phyloP scores from a whole-genome alignment of 208 protist genomes.

The Giardia muris region DNA sequence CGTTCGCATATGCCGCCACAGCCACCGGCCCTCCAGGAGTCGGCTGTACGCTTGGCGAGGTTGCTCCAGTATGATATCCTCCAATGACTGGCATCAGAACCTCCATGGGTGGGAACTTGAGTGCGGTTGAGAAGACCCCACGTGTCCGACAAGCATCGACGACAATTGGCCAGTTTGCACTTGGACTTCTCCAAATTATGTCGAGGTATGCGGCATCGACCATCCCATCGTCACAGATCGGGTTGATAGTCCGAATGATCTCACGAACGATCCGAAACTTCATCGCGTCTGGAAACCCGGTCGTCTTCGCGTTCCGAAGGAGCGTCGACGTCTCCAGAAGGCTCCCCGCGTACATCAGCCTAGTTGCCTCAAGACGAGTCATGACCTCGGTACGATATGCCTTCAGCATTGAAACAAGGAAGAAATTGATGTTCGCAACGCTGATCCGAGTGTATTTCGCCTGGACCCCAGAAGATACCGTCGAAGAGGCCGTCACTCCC shows the following conservation, averaged over 20 bases:
- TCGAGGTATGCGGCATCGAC: slow-evolving; percentile 20
- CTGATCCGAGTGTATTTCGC: background rate
- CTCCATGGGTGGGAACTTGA: slow-evolving; percentile 15
- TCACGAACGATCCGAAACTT: background rate
- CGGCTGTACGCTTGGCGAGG: background rate
- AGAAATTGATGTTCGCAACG: background rate
- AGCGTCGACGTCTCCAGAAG: background rate
- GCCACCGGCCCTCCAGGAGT: background rate
- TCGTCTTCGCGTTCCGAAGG: background rate
- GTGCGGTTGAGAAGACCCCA: background rate
- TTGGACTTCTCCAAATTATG: slow-evolving; percentile 22
- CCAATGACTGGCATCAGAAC: background rate
- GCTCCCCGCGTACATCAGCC: slow-evolving; percentile 9
- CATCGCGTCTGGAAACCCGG: background rate
- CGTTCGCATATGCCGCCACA: background rate
- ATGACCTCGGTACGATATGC: slow-evolving; percentile 9
- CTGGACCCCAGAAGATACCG: background rate
- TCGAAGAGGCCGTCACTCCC: background rate
- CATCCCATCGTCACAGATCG: background rate
- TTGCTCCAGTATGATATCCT: background rate
- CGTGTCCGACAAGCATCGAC: background rate
- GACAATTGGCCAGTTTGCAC: background rate
- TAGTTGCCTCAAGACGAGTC: background rate
- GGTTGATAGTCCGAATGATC: slow-evolving; percentile 7
- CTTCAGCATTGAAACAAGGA: slow-evolving; percentile 1